Percentiles rank a stretch among this genome's conserved stretches.
phyloP scores from a whole-genome alignment of 2,329 filamentous ascomycete genomes.

The Colletotrichum karsti region DNA sequence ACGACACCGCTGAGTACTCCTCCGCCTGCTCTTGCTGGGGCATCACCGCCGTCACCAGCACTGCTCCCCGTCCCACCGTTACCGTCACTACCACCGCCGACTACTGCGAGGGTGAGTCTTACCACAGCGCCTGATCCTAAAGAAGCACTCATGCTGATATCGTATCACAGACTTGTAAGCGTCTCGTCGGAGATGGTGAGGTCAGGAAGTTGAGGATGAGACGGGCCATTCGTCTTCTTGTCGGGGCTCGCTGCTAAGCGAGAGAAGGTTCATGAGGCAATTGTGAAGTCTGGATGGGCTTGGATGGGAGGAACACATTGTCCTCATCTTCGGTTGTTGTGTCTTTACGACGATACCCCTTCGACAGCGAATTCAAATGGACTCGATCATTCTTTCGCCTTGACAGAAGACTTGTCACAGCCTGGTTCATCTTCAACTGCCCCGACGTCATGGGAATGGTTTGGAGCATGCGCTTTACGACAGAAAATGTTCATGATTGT shows the following conservation, averaged over 20 bases:
- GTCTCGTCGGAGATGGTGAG: neutral
- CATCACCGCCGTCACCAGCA: slow-evolving; percentile 47
- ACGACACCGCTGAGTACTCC: slow-evolving; percentile 42
- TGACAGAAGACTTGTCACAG: too few species aligned
- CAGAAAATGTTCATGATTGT: slow-evolving; percentile 21
- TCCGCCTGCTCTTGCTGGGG: slow-evolving; percentile 56
- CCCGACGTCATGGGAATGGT: neutral
- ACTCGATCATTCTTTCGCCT: neutral
- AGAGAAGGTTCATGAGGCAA: neutral
- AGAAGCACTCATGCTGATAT: neutral
- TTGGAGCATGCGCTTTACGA: neutral
- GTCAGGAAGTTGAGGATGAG: neutral
- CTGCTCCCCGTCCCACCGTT: slow-evolving; percentile 46
- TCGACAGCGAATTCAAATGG: slow-evolving; percentile 16
- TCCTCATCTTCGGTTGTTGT: neutral
- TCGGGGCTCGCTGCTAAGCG: slow-evolving; percentile 1
- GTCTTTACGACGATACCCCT: neutral
- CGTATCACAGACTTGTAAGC: slow-evolving; percentile 7
- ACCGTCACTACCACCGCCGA: slow-evolving; percentile 51
- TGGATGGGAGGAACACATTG: neutral
- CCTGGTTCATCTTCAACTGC: too few species aligned
- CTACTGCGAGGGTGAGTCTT: slow-evolving; percentile 44
- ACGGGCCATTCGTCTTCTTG: neutral
- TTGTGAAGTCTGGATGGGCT: slow-evolving; percentile 7
- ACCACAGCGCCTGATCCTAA: neutral